Conservation (phyloP, 129 eudicot genomes). For the Lactuca sativa region DNA sequence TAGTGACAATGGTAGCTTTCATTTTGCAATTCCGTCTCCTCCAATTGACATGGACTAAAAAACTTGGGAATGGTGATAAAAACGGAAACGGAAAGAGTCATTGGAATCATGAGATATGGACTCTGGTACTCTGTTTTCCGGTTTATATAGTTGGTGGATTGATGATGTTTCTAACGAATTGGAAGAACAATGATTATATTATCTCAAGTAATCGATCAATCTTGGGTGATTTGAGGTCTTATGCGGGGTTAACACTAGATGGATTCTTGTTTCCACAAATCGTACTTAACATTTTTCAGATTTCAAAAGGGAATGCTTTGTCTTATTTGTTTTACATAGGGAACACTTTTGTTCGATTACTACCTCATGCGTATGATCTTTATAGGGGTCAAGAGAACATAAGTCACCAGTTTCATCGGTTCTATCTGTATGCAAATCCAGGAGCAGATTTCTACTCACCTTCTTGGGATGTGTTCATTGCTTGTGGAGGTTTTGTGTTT, state of each 20-base stretch:
- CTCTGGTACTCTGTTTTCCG: constrained; percentile 33
- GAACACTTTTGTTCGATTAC: constrained; percentile 51
- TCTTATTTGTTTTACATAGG: constrained; percentile 54
- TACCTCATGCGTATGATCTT: constrained; percentile 71
- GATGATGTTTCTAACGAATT: constrained; percentile 35
- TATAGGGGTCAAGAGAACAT: constrained; percentile 45
- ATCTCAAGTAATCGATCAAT: constrained; percentile 14
- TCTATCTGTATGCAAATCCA: constrained; percentile 54
- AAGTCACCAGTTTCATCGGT: constrained; percentile 23
- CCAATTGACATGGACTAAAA: constrained; percentile 59
- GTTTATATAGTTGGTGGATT: constrained; percentile 47
- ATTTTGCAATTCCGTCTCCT: constrained; percentile 57
- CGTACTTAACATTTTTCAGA: constrained; percentile 47
- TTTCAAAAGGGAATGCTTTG: constrained; percentile 49
- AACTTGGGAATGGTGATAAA: background rate
- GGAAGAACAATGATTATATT: constrained; percentile 29
- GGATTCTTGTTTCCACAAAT: constrained; percentile 77
- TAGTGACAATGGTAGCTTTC: constrained; percentile 67
- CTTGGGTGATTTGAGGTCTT: constrained; percentile 60
- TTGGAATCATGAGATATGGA: constrained; percentile 51
- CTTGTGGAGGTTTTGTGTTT: constrained; percentile 45
- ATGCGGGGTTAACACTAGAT: constrained; percentile 64
- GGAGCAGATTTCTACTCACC: constrained; percentile 52
- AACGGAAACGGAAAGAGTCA: background rate
- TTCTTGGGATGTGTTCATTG: constrained; percentile 58